Base-by-base conservation (phyloP, 1,284 basidiomycete genomes). In the Ganoderma multipileum region DNA sequence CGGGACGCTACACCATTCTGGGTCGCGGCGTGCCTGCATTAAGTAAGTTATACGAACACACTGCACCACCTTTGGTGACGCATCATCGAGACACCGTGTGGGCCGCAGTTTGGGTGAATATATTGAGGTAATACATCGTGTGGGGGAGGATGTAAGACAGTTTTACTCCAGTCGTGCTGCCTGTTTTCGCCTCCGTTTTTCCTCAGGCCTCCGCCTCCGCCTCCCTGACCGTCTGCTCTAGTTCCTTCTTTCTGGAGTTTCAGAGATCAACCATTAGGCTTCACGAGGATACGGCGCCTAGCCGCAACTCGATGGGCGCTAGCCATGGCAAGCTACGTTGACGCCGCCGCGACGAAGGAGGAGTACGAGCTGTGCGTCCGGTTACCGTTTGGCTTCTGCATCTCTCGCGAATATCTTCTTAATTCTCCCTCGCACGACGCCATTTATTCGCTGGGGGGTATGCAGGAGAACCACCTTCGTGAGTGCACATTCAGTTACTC, bases 391-490 rank as follows among this genome's bases (percentile, higher is more conserved):
- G 26, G 23, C 12, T 44, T 44, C 20, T 5, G 9, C 20, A 26
- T 23, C 7, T 28, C 14, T 52, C 26, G 9, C 23, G 47, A 26
- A 38, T 23, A 14, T 28, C 12, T 26, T 3, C 18, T 30, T 11
- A 5, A 14, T 26, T n/a, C 18, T 12, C 3, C 42, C 23, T 39
- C 33, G 2, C 7, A 23, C 41, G 26, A 39, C 39, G 2, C 23
- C 23, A 8, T 8, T 60, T 6, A 18, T 26, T 60, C 58, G 16
- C 6, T 39, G 14, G 11, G 23, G 36, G 14, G 11, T 58, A 38
- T 11, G 55, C 38, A 71, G 70, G 62, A 64, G 57, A 50, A 65
- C 61, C n/a, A 71, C 70, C 5, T 70, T 68, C 57, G 71, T 70
- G 60, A 67, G 71, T 47, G 1, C 20, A 28, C 20, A 55, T 18